A percentile compares a stretch with the other conserved stretches of the same genome.
These are phyloP conservation scores for Pseudocohnilembus persalinus DNA, from an alignment of 169 alveolate genomes.

Conservation along the genomic window DNA sequence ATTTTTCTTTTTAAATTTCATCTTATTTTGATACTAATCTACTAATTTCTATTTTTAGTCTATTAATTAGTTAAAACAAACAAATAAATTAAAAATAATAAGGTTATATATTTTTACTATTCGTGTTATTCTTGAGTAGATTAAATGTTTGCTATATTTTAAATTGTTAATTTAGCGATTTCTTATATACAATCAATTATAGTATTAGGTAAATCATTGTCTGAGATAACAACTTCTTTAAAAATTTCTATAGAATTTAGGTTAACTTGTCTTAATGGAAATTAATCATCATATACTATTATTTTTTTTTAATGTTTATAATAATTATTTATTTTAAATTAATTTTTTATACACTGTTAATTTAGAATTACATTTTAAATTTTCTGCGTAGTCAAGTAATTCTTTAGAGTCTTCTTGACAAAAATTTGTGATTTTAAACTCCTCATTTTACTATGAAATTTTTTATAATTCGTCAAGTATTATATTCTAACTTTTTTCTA, in stretches of 20 bases:
- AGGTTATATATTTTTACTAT: neutral
- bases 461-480: neutral
- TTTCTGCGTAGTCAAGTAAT: no score
- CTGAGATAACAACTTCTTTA: neutral
- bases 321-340: no score
- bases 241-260: neutral
- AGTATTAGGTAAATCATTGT: neutral
- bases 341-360: no score
- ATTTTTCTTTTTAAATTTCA: no score
- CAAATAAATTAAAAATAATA: neutral
- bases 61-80: neutral
- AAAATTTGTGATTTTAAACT: no score
- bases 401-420: no score
- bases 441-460: no score
- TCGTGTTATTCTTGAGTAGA: neutral
- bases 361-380: no score
- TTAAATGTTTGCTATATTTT: neutral
- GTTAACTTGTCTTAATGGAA: neutral
- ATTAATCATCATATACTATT: neutral
- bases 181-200: neutral
- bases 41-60: no score
- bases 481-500: no score
- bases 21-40: no score
- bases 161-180: neutral
- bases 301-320: no score